Evolutionary conservation across 371 early-diverging fungal species (phyloP), one percentile per base, ranked within the genome.

Genomic region (Coemansia sp.): DNA sequence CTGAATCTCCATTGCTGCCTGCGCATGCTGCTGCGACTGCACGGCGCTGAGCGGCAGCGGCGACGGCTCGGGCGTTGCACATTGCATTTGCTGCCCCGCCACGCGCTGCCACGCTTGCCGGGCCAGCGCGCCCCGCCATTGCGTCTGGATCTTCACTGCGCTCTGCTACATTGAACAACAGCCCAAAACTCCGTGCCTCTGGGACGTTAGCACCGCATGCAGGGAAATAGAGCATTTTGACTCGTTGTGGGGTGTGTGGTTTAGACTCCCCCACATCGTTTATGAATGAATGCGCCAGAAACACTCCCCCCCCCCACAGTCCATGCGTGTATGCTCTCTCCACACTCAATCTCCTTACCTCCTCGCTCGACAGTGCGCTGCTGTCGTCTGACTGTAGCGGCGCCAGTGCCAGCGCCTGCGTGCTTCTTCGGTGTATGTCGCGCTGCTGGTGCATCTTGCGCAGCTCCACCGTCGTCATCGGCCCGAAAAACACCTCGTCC

Each of bases 401-500:
- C 33, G 56, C 43, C 14, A 43, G 16, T n/a, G 52, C 38, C 30
- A 69, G 16, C 14, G 43, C 50, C 69, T 63, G 59, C 6, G 61
- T 60, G 43, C 59, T 69, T 38, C 61, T 45, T 8, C 61, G 65
- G 30, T 69, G 61, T 14, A 48, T 48, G 35, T 54, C 60, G 4
- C 41, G 36, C 35, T 20, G 34, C 57, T 56, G 35, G 31, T 58
- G 57, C 12, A 59, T 38, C 38, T 42, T 61, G 35, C 34, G 49
- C 31, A 72, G 55, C 59, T 72, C 74, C 2, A 38, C 40, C 2
- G 49, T 55, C 10, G 58, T 40, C 50, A 69, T 38, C 3, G 74
- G 74, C 7, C 74, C 74, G 40, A 72, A 72, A 47, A 72, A 72
- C 33, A 69, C 69, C 42, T 72, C 74, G 56, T 63, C 65, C 30